phyloP scores from a whole-genome alignment of 2,329 filamentous ascomycete genomes.

The Whalleya microplaca region DNA sequence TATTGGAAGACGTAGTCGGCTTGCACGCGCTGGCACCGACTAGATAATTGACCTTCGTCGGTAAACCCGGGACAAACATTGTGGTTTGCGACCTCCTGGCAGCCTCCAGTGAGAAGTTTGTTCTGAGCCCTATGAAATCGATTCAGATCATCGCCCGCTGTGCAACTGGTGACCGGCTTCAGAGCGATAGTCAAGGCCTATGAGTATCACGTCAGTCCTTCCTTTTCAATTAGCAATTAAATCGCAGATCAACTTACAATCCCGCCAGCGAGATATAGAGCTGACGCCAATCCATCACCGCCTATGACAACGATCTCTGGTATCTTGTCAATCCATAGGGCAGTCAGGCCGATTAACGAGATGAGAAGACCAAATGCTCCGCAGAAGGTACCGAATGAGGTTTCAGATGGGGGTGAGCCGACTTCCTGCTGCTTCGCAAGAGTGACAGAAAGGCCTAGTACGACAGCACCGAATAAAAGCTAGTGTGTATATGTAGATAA shows the following conservation, averaged over 20 bases:
- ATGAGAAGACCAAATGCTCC: slow-evolving; percentile 40
- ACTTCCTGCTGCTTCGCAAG: slow-evolving; percentile 37
- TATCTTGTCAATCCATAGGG: slow-evolving; percentile 36
- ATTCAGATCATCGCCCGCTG: slow-evolving; percentile 6
- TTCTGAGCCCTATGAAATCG: slow-evolving; percentile 20
- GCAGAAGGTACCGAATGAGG: slow-evolving; percentile 38
- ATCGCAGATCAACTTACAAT: slow-evolving; percentile 36
- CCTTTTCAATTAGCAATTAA: no score
- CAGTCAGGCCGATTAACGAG: slow-evolving; percentile 32
- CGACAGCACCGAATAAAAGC: slow-evolving; percentile 38
- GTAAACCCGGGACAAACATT: slow-evolving; percentile 16
- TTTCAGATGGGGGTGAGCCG: slow-evolving; percentile 34
- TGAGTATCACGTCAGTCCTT: not conserved
- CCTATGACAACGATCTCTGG: slow-evolving; percentile 31
- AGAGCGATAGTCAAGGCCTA: slow-evolving; percentile 39
- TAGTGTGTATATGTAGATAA: slow-evolving; percentile 16
- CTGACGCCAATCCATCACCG: slow-evolving; percentile 33
- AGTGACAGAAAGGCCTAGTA: slow-evolving; percentile 38
- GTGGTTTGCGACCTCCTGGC: slow-evolving; percentile 8
- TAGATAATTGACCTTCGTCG: slow-evolving; percentile 7
- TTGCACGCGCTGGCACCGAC: slow-evolving; percentile 35
- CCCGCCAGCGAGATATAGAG: slow-evolving; percentile 39
- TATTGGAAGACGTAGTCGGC: slow-evolving; percentile 38
- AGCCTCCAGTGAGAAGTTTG: slow-evolving; percentile 39
- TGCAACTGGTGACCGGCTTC: slow-evolving; percentile 35